A percentile compares a stretch with the other conserved stretches of the same genome.
Conservation (phyloP, 495 filamentous ascomycete genomes). For the Tuber calosporum region DNA sequence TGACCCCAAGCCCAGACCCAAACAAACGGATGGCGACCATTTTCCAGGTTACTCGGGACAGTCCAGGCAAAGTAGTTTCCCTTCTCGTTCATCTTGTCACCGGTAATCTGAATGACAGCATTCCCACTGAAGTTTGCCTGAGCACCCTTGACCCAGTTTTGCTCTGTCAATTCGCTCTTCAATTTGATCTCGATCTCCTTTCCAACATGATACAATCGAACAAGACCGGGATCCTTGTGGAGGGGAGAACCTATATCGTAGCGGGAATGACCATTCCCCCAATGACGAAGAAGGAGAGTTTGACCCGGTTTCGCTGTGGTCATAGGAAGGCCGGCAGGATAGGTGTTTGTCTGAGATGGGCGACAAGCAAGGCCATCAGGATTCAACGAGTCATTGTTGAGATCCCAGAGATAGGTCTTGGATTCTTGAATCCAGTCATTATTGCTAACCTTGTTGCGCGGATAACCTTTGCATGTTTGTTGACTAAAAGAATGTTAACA, state of each 20-base stretch:
- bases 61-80: constrained; percentile 34
- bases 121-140: constrained; percentile 39
- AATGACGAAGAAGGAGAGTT: constrained; percentile 30
- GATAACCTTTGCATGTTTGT: constrained; percentile 30
- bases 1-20: constrained; percentile 35
- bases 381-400: constrained; percentile 18
- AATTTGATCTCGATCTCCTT: constrained; percentile 28
- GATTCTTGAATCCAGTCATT: constrained; percentile 39
- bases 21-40: constrained; percentile 35
- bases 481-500: constrained; percentile 15
- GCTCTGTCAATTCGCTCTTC: constrained; percentile 26
- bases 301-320: constrained; percentile 34
- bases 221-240: constrained; percentile 38
- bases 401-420: constrained; percentile 32
- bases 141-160: constrained; percentile 33
- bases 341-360: constrained; percentile 23
- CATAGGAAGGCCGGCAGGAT: constrained; percentile 24
- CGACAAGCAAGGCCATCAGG: constrained; percentile 19
- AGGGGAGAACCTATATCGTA: constrained; percentile 37
- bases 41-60: constrained; percentile 25
- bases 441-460: constrained; percentile 31
- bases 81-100: constrained; percentile 32
- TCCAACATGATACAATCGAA: constrained; percentile 39
- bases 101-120: constrained; percentile 10
- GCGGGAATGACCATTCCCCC: constrained; percentile 38